Conservation (phyloP, 805 yeast species). For the Lachancea sp. region DNA sequence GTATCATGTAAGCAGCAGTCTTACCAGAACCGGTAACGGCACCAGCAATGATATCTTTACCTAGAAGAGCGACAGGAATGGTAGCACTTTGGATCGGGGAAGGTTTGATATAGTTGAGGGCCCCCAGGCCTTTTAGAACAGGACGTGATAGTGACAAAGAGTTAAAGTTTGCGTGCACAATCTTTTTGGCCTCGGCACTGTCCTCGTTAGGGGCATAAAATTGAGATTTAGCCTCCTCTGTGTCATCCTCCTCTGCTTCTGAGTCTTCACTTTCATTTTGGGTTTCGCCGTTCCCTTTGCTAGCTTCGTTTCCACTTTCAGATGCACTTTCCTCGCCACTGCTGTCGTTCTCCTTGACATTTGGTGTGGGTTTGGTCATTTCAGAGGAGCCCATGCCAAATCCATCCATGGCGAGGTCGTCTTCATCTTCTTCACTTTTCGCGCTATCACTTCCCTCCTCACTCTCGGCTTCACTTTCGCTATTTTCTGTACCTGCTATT, state of each 20-base stretch:
- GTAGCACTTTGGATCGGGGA: slow-evolving; percentile 92
- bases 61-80: slow-evolving; percentile 86
- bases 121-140: slow-evolving; percentile 71
- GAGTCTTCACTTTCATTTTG: slow-evolving; percentile 24
- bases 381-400: slow-evolving; percentile 35
- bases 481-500: slow-evolving; percentile 41
- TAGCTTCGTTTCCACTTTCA: slow-evolving; percentile 29
- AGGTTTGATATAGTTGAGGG: slow-evolving; percentile 79
- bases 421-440: slow-evolving; percentile 25
- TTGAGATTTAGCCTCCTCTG: slow-evolving; percentile 76
- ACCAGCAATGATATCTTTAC: slow-evolving; percentile 97
- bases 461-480: slow-evolving; percentile 32
- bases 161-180: slow-evolving; percentile 60
- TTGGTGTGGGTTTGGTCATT: slow-evolving; percentile 1
- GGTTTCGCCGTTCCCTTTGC: slow-evolving; percentile 15
- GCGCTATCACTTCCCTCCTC: slow-evolving; percentile 35
- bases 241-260: slow-evolving; percentile 30
- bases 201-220: slow-evolving; percentile 61
- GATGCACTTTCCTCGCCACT: slow-evolving; percentile 27
- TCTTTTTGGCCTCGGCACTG: slow-evolving; percentile 46
- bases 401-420: slow-evolving; percentile 35
- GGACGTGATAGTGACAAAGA: slow-evolving; percentile 84
- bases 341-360: slow-evolving; percentile 27
- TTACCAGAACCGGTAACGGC: slow-evolving; percentile 99
- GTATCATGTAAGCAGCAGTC: slow-evolving; percentile 97